These are phyloP conservation scores for Arachnomyces sp. DNA, from an alignment of 2,329 filamentous ascomycete genomes.

Conservation along the genomic window DNA sequence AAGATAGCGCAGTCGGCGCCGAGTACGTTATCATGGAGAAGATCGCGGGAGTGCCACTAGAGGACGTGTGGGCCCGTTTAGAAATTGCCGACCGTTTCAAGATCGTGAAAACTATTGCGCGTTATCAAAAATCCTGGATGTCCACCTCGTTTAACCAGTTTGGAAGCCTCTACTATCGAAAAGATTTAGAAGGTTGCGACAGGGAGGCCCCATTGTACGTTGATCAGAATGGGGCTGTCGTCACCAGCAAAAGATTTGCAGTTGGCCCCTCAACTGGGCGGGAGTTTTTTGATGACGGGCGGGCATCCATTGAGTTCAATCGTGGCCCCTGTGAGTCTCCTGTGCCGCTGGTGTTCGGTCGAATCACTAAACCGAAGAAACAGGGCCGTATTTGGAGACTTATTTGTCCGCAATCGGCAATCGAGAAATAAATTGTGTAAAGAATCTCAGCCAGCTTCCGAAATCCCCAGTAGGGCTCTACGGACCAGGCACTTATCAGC, in stretches of 20 bases:
- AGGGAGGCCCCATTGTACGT: slow-evolving; percentile 11
- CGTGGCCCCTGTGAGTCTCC: slow-evolving; percentile 30
- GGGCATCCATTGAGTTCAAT: slow-evolving; percentile 22
- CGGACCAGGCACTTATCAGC: slow-evolving; percentile 30
- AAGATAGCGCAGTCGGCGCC: slow-evolving; percentile 21
- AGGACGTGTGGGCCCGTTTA: slow-evolving; percentile 23
- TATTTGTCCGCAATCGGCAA: slow-evolving; percentile 26
- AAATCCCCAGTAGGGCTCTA: slow-evolving; percentile 25
- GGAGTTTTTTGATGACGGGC: slow-evolving; percentile 24
- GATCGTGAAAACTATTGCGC: slow-evolving; percentile 18
- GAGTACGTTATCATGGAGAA: slow-evolving; percentile 25
- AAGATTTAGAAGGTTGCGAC: slow-evolving; percentile 18
- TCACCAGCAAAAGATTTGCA: slow-evolving; percentile 21
- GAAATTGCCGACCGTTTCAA: slow-evolving; percentile 19
- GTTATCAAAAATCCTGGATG: slow-evolving; percentile 25
- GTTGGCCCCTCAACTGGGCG: slow-evolving; percentile 30
- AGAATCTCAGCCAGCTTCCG: slow-evolving; percentile 17
- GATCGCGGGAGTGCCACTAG: slow-evolving; percentile 21
- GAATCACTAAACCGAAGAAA: slow-evolving; percentile 8
- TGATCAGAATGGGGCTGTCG: slow-evolving; percentile 12
- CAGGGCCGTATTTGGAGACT: slow-evolving; percentile 12
- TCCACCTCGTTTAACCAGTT: slow-evolving; percentile 20
- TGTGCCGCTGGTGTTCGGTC: slow-evolving; percentile 6
- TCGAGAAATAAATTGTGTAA: slow-evolving; percentile 25
- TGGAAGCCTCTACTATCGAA: slow-evolving; percentile 23